Conservation (phyloP, 306 rosid genomes). For the Begonia peltatifolia region DNA sequence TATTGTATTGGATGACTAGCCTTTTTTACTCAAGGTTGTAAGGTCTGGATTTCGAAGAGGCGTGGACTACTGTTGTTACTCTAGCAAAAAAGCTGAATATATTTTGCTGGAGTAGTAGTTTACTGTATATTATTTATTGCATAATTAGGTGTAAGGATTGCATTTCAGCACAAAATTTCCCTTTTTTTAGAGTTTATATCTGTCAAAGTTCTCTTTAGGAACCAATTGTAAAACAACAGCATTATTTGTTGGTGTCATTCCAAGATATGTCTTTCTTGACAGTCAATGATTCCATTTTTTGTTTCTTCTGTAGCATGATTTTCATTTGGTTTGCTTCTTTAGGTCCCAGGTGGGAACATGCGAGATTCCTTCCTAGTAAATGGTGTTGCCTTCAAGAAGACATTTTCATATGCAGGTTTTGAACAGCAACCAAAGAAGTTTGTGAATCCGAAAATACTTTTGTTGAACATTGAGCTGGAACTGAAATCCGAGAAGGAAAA, state of each 20-base stretch:
- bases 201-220: too few relatives aligned
- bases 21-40: background rate
- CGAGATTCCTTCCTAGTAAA: slow-evolving; percentile 85
- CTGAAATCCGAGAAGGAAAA: slow-evolving; percentile 98
- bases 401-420: slow-evolving; percentile 97
- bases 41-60: background rate
- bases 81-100: too few relatives aligned
- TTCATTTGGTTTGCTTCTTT: slow-evolving; percentile 14
- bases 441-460: slow-evolving; percentile 57
- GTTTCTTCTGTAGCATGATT: background rate
- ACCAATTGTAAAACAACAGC: too few relatives aligned
- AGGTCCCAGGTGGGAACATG: slow-evolving; percentile 99
- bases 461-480: slow-evolving; percentile 84
- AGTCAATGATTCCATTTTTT: background rate
- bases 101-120: too few relatives aligned
- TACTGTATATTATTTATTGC: too few relatives aligned
- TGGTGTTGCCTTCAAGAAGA: slow-evolving; percentile 98
- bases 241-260: too few relatives aligned
- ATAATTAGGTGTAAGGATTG: too few relatives aligned
- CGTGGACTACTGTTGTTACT: too few relatives aligned
- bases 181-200: too few relatives aligned
- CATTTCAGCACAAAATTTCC: too few relatives aligned
- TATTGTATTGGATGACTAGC: too few relatives aligned
- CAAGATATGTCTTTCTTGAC: too few relatives aligned
- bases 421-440: slow-evolving; percentile 99